Conservation (phyloP, 768 basidiomycete species). For the Kwoniella dejecticola region DNA sequence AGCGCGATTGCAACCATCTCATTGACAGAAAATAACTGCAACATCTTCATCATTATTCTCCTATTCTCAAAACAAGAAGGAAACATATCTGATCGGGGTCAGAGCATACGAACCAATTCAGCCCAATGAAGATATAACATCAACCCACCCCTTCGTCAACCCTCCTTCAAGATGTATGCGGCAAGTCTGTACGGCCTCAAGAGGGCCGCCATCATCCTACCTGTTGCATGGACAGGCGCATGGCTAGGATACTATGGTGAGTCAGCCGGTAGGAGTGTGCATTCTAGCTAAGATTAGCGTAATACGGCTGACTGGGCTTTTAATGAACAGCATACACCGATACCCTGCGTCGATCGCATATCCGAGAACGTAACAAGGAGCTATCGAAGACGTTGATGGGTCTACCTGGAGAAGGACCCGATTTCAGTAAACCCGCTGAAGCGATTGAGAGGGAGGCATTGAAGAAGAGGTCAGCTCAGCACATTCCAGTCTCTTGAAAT, state of each 20-base stretch:
- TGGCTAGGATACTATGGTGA: conserved; percentile 47
- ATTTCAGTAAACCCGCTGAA: conserved; percentile 30
- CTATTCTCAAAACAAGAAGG: too few relatives aligned
- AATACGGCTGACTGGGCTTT: neutral
- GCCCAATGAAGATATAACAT: neutral
- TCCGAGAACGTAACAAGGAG: conserved; percentile 29
- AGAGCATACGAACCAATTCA: too few relatives aligned
- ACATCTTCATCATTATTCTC: too few relatives aligned
- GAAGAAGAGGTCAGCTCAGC: conserved; percentile 39
- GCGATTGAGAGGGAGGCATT: conserved; percentile 46
- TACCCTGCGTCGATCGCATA: conserved; percentile 41
- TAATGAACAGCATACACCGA: conserved; percentile 41
- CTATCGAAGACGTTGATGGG: conserved; percentile 17
- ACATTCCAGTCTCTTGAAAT: neutral
- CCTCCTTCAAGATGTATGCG: conserved; percentile 7
- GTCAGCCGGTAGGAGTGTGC: too few relatives aligned
- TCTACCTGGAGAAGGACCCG: conserved; percentile 26
- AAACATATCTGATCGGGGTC: too few relatives aligned
- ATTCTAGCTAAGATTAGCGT: too few relatives aligned
- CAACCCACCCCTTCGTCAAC: neutral
- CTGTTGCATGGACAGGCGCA: conserved; percentile 40
- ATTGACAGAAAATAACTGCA: too few relatives aligned
- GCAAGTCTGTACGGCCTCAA: conserved; percentile 24
- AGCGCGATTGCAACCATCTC: too few relatives aligned
- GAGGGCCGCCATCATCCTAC: conserved; percentile 38